Base-by-base conservation (phyloP, 148 eudicot species). In the Bassia scoparia region DNA sequence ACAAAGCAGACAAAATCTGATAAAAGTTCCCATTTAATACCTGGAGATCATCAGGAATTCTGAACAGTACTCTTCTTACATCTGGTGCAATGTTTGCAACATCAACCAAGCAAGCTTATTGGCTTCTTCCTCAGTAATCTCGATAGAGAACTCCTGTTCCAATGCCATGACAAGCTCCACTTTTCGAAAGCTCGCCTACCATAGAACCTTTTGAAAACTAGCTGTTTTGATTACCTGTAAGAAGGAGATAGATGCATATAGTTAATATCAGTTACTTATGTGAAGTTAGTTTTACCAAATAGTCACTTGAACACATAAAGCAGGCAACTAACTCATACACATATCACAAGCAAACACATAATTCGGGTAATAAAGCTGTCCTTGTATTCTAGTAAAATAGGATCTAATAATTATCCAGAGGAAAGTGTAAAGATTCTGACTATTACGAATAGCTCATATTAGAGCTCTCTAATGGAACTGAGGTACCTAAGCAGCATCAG, bases 131-230 rank as follows among this genome's bases (percentile, higher is more conserved):
- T 86, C 96, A 14, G 96, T 85, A 50, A 90, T 90, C 72, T 90
- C 92, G n/a, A 88, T 73, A 29, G 88, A 83, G 50, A 90, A 90
- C 76, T 90, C 96, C 76, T 86, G 79, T 80, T 89, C 96, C 68
- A 90, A 80, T 29, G 96, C 90, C 96, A 90, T 90, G 16, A 88
- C 92, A 68, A 90, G 90, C 81, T 90, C 96, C 74, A 85, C 87
- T 69, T 84, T 84, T 62, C 88, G 90, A 74, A 90, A 78, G 83
- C 96, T 88, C 69, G 84, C 96, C 43, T 82, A 83, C 69, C 77
- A 78, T 58, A 91, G 76, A 78, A 87, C 97, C 83, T 89, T 89
- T 83, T 81, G 86, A 73, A 91, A 89, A 82, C 87, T 84, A 74
- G 94, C 88, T 43, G 69, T 82, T 73, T 85, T 88, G 21, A 90